phyloP scores from a whole-genome alignment of 345 rosid genomes.

The Aurinia saxatilis region DNA sequence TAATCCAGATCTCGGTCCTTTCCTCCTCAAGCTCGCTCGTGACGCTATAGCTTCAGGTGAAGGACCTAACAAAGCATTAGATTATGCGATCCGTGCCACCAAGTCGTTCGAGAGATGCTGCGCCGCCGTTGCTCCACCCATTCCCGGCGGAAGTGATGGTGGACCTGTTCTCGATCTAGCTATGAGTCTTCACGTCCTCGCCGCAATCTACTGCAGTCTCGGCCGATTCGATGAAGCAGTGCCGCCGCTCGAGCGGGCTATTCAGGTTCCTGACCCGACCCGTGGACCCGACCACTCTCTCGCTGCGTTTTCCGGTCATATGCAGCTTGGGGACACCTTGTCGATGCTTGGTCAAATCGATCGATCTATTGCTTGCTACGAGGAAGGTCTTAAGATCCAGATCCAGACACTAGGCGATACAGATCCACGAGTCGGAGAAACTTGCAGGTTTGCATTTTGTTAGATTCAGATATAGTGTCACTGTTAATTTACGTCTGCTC shows the following conservation, averaged over 20 bases:
- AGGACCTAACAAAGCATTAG: conserved; percentile 83
- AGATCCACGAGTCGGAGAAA: conserved; percentile 97
- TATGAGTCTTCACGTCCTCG: conserved; percentile 95
- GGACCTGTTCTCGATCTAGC: conserved; percentile 88
- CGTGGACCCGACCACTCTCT: conserved; percentile 86
- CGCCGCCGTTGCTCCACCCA: conserved; percentile 36
- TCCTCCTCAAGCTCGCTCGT: conserved; percentile 89
- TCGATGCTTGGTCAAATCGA: conserved; percentile 98
- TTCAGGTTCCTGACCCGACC: conserved; percentile 60
- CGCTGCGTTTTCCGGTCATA: conserved; percentile 86
- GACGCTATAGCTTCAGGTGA: conserved; percentile 94
- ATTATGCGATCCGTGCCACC: conserved; percentile 84
- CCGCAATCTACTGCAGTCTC: conserved; percentile 88
- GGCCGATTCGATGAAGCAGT: conserved; percentile 95
- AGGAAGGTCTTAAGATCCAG: conserved; percentile 92
- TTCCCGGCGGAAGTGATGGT: conserved; percentile 33
- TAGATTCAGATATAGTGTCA: neutral
- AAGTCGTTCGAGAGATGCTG: conserved; percentile 87
- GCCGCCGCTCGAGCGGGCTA: conserved; percentile 76
- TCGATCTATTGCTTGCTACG: conserved; percentile 71
- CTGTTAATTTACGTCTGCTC: no score
- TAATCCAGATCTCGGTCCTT: conserved; percentile 98
- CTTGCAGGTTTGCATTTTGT: conserved; percentile 70
- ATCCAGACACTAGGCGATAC: conserved; percentile 88
- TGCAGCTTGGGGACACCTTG: conserved; percentile 94